These are phyloP conservation scores for Plasmodium billcollinsi DNA, from an alignment of 169 alveolate genomes.

Conservation along the genomic window DNA sequence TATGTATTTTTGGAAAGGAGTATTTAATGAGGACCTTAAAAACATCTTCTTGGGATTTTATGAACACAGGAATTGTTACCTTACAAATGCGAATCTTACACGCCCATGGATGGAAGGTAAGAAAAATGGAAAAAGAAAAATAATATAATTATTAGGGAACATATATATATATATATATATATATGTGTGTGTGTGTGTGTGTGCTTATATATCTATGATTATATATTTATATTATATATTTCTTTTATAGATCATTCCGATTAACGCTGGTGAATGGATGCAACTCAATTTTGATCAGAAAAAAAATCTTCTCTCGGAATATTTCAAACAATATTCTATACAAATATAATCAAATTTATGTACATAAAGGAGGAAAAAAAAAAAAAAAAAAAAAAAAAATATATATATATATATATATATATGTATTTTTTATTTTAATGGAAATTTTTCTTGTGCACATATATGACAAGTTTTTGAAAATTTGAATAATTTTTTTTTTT, in stretches of 20 bases:
- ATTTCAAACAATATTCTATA: conserved; percentile 35
- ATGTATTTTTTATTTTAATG: background rate
- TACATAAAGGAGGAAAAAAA: background rate
- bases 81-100: conserved; percentile 34
- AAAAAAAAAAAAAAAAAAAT: background rate
- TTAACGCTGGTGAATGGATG: conserved; percentile 66
- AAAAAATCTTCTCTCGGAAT: conserved; percentile 20
- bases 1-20: conserved; percentile 58
- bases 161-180: background rate
- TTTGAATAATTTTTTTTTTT: no score
- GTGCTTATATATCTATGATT: background rate
- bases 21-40: conserved; percentile 49
- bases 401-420: no score
- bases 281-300: conserved; percentile 33
- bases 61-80: conserved; percentile 62
- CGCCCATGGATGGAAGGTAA: conserved; percentile 65
- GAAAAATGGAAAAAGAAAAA: background rate
- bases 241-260: conserved; percentile 42
- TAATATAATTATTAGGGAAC: no score
- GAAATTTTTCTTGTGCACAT: no score
- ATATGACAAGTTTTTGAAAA: no score
- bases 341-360: conserved; percentile 4
- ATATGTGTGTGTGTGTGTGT: background rate
- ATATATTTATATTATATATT: background rate
- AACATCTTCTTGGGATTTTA: conserved; percentile 36